These are phyloP conservation scores for Thraustochytrium striatum DNA, from an alignment of 352 stramenopile genomes.

Conservation along the genomic window DNA sequence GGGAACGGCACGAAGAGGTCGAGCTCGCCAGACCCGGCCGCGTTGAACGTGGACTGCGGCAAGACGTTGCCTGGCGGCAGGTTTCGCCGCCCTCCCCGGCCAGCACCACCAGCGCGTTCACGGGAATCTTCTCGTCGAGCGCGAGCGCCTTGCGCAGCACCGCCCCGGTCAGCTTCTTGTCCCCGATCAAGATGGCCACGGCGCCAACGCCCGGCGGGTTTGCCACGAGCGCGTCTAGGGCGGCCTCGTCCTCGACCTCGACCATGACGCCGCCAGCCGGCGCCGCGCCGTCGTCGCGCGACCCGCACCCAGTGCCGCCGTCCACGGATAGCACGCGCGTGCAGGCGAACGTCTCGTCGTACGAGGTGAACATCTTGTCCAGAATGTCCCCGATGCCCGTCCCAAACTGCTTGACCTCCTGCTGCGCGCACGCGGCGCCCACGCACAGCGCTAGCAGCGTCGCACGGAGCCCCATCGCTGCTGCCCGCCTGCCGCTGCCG, in stretches of 20 bases:
- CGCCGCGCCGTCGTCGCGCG: background rate
- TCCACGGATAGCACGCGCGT: background rate
- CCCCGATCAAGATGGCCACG: constrained; percentile 23
- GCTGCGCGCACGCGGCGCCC: no score
- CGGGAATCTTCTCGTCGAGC: background rate
- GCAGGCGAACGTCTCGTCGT: constrained; percentile 21
- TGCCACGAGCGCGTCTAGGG: background rate
- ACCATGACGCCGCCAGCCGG: background rate
- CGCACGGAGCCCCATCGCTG: no score
- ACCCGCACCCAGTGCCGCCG: constrained; percentile 27
- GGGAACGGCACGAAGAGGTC: constrained; percentile 1
- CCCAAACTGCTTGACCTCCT: no score
- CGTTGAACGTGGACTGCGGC: background rate
- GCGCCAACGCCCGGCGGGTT: background rate
- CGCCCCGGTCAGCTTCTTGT: background rate
- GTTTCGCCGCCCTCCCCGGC: background rate
- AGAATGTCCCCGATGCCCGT: no score
- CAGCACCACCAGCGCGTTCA: constrained; percentile 4
- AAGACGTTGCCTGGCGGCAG: background rate
- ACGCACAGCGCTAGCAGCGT: no score
- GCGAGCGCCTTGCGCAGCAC: background rate
- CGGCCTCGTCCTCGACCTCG: background rate
- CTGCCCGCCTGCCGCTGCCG: no score
- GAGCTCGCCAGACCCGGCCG: background rate
- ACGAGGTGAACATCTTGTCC: constrained; percentile 31